Conservation (phyloP, 495 filamentous ascomycete species). For the Saxophila tyrrhenica region DNA sequence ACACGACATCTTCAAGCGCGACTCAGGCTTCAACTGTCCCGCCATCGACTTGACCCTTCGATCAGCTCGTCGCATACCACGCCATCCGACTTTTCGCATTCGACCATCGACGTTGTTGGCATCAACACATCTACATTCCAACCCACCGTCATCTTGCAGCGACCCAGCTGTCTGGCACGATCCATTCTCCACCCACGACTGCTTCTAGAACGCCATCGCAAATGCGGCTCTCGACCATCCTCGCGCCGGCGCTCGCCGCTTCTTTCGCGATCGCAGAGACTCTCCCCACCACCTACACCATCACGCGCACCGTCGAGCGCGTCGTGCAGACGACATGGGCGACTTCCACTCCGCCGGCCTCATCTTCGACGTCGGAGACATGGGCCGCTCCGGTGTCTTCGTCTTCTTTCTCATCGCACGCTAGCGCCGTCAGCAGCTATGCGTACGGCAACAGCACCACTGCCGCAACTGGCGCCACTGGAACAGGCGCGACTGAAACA, state of each 20-base stretch:
- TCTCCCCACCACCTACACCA: slow-evolving; percentile 2
- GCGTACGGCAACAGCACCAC: not conserved
- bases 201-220: not conserved
- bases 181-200: not conserved
- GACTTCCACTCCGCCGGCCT: not conserved
- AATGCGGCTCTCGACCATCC: slow-evolving; percentile 9
- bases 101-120: not conserved
- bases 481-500: not conserved
- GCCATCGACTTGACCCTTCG: not conserved
- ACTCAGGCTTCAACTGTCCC: not conserved
- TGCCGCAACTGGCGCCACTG: not conserved
- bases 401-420: not conserved
- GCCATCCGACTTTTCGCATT: not conserved
- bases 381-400: not conserved
- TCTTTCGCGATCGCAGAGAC: not conserved
- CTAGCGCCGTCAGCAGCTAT: not conserved
- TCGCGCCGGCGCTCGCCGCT: slow-evolving; percentile 7
- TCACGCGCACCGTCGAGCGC: slow-evolving; percentile 7
- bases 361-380: not conserved
- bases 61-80: not conserved
- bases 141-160: not conserved
- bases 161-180: not conserved
- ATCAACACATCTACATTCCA: not conserved
- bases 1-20: not conserved
- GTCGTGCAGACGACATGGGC: slow-evolving; percentile 7